Base-by-base conservation (phyloP, 345 rosid genomes). In the Melaleuca alternifolia region DNA sequence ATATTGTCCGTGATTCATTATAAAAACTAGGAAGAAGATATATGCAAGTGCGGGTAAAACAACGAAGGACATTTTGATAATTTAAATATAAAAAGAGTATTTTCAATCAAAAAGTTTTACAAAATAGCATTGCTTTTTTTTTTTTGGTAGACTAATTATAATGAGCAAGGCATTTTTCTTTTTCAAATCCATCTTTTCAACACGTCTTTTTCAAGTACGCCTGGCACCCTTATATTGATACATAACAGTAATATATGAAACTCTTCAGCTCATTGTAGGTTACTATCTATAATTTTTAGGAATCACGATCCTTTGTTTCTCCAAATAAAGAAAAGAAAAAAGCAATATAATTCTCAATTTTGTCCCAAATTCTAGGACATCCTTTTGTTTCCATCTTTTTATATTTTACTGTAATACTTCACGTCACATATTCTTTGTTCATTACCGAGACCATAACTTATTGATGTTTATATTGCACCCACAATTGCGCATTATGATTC, bases 31-130 rank as follows among this genome's bases (percentile, higher is more conserved):
- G 11, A 54, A 54, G 26, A 54, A 54, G 59, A 21, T 54, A 54
- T 3, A 54, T 54, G 59, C 26, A 21, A 54, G 26, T 54, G 59
- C 10, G 59, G 9, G 21, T 24, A 54, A 54, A 21, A 54, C 26
- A 0, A 54, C 21, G 26, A 21, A 54, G 26, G 26, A 21, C 59
- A 51, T 51, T 51, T 51, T 51, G 52, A 10, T 51, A 51, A 10
- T 13, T 54, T 13, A 10, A 57, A 52, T n/a, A n/a, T n/a, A n/a
- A n/a, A 15, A 52, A 52, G 54, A 20, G 21, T 52, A 7, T 52
- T 52, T 52, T 16, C 16, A 52, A 2, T n/a, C n/a, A n/a, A 15
- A 56, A 56, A 0, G 30, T 2, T 14, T 0, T n/a, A n/a, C n/a
- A 57, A n/a, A 57, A 2, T 57, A 57, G 3, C 7, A 57, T 14